Percentiles rank a stretch among this genome's conserved stretches.
phyloP scores from a whole-genome alignment of 495 filamentous ascomycete genomes.

The Penicillium cosmopolitanum region DNA sequence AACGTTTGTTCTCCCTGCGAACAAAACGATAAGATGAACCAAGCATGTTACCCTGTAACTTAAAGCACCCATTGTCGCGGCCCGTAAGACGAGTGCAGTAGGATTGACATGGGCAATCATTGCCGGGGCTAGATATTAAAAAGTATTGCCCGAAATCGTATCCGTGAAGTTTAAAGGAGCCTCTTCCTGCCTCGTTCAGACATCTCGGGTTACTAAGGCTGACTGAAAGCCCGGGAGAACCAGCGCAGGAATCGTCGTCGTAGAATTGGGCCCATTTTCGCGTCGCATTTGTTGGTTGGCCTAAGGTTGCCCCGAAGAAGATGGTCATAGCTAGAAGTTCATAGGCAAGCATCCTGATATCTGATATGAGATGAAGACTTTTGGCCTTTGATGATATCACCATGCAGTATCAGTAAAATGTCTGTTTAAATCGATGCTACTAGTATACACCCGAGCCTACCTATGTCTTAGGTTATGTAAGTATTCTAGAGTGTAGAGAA shows the following conservation, averaged over 20 bases:
- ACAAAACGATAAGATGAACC: not conserved
- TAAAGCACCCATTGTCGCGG: not conserved
- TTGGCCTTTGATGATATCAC: not conserved
- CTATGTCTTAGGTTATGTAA: too few relatives aligned
- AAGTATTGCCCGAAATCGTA: constrained; percentile 1
- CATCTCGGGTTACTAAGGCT: not conserved
- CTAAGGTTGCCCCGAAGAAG: not conserved
- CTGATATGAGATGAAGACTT: not conserved
- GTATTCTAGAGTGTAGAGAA: too few relatives aligned
- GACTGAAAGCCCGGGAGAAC: not conserved
- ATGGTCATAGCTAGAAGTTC: not conserved
- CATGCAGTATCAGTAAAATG: not conserved
- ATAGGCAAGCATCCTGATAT: not conserved
- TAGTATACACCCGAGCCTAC: too few relatives aligned
- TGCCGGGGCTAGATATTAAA: not conserved
- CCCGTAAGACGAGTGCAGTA: not conserved
- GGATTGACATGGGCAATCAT: not conserved
- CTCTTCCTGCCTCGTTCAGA: not conserved
- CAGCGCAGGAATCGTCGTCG: not conserved
- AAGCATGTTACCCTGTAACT: not conserved
- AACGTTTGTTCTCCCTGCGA: not conserved
- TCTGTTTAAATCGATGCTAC: too few relatives aligned
- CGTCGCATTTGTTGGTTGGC: not conserved
- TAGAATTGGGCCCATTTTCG: constrained; percentile 3
- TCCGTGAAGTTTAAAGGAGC: constrained; percentile 1